These are phyloP conservation scores for Coccomyxa sp. DNA, from an alignment of 139 green algal genomes.

Conservation along the genomic window DNA sequence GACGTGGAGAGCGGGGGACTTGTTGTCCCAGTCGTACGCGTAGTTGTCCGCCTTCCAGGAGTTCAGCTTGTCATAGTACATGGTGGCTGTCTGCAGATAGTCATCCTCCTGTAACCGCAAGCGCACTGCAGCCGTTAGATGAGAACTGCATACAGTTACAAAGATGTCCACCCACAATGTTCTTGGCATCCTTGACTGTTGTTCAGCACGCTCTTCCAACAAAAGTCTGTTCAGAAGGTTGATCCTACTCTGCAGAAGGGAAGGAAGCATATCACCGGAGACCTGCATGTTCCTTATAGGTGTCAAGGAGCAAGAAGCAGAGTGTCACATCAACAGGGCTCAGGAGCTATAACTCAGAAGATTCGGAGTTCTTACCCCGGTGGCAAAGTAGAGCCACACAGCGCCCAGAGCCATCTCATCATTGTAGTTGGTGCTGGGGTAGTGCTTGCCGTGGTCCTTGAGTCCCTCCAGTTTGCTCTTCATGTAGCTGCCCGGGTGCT, in stretches of 20 bases:
- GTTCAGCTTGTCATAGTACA: conserved; percentile 10
- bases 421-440: conserved; percentile 10
- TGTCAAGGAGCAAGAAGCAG: no score
- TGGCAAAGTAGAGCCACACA: conserved; percentile 36
- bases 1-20: conserved; percentile 6
- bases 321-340: no score
- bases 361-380: not conserved
- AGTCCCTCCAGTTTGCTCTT: not conserved
- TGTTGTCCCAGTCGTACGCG: conserved; percentile 15
- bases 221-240: no score
- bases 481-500: conserved; percentile 5
- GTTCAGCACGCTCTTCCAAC: no score
- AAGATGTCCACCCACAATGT: not conserved
- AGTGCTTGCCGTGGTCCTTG: not conserved
- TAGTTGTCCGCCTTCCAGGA: conserved; percentile 9
- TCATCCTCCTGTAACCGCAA: conserved; percentile 6
- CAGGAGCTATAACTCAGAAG: no score
- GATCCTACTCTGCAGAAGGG: no score
- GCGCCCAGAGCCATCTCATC: conserved; percentile 39
- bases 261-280: no score
- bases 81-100: conserved; percentile 6
- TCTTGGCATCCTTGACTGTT: no score
- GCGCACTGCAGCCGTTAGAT: not conserved
- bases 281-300: no score
- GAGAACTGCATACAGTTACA: not conserved